Base-by-base conservation (phyloP, 2,329 filamentous ascomycete genomes). In the Nigrospora oryzae region DNA sequence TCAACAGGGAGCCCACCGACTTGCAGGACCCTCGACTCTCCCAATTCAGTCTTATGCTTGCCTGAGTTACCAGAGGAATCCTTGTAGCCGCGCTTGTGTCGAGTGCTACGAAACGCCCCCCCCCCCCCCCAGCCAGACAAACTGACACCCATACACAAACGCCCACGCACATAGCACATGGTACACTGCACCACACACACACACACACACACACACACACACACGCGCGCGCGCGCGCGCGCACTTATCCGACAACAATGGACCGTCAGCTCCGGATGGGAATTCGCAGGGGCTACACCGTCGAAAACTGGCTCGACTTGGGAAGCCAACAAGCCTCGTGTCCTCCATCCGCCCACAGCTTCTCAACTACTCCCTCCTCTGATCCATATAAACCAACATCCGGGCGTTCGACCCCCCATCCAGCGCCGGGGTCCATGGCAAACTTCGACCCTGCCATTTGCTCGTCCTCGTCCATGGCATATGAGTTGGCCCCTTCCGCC, bases 221-320 rank as follows among this genome's bases (percentile, higher is more conserved):
- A 28, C 23, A 28, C 23, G 10, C 23, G 10, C 23, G 10, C 23
- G 7, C 7, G 2, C 34, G n/a, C 5, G 10, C 11, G 6, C 15
- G 2, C 34, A 14, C 5, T 11, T 12, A 36, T 16, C 34, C 13
- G 14, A 36, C 8, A 37, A 53, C 38, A 45, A 60, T 58, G 54
- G 44, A 43, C 17, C 42, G 38, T 16, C 33, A 31, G 13, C 32
- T 35, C 40, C 40, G 46, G 36, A n/a, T 51, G 19, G 48, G 55
- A 23, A 49, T 56, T 28, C 23, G 23, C 10, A 2, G 5, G 23
- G 23, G 23, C 23, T 10, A 28, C 10, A 10, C 23, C 23, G 23
- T 7, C 23, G 23, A 28, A 10, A 7, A 10, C 61, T 52, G 68
- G 62, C 60, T 71, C 59, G 62, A 64, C 45, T 53, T 61, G 30